phyloP scores from a whole-genome alignment of 129 eudicot genomes.

The Ambrosia artemisiifolia region DNA sequence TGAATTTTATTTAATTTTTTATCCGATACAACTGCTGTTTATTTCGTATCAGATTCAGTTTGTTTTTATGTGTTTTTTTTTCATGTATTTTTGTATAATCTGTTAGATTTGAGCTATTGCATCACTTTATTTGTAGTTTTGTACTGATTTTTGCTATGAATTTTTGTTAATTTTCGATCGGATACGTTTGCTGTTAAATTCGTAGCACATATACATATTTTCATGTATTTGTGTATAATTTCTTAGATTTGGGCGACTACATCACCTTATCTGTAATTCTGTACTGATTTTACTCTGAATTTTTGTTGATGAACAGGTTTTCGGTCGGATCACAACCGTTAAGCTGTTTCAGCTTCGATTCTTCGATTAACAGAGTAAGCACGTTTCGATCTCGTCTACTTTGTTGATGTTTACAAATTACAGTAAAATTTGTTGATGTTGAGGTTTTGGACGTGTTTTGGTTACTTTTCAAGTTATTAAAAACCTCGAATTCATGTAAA shows the following conservation, averaged over 20 bases:
- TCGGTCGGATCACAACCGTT: neutral
- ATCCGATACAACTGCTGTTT: no score
- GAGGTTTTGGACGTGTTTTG: neutral
- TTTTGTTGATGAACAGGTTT: slow-evolving; percentile 23
- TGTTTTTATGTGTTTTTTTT: neutral
- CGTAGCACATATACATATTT: neutral
- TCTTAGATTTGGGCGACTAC: neutral
- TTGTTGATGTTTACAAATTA: neutral
- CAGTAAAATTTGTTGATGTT: neutral
- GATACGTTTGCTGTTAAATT: neutral
- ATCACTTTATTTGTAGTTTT: neutral
- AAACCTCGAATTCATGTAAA: neutral
- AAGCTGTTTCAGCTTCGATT: slow-evolving; percentile 4
- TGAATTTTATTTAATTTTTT: no score
- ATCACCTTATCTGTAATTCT: neutral
- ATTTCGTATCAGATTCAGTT: no score
- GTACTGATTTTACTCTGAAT: slow-evolving; percentile 1
- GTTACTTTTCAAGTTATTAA: neutral
- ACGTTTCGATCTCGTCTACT: neutral
- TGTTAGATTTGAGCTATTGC: neutral
- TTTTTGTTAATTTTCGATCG: slow-evolving; percentile 17
- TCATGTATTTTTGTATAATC: neutral
- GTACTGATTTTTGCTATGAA: neutral
- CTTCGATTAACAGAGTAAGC: slow-evolving; percentile 11
- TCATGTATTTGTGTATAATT: neutral